These are phyloP conservation scores for Ligustrum vulgare DNA, from an alignment of 257 asterid species.

Conservation along the genomic window DNA sequence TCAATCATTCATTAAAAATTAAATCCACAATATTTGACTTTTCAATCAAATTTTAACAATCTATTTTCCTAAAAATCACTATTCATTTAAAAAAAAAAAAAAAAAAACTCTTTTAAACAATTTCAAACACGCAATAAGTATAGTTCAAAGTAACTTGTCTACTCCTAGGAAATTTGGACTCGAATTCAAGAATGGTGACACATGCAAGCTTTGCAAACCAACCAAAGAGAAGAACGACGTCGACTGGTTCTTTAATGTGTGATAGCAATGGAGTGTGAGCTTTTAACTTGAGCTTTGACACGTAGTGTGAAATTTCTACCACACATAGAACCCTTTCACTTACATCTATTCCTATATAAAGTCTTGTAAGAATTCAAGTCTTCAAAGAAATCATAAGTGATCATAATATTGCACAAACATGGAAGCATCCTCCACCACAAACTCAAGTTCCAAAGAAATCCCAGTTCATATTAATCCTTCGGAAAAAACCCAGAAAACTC, in stretches of 20 bases:
- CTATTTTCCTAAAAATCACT: no score
- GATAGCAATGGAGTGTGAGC: constrained; percentile 17
- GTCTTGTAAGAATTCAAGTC: background rate
- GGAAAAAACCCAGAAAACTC: background rate
- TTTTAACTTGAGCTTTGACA: constrained; percentile 4
- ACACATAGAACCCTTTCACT: background rate
- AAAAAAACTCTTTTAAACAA: no score
- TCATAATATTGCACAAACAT: constrained; percentile 1
- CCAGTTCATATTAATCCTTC: constrained; percentile 3
- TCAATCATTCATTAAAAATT: no score
- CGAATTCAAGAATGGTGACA: constrained; percentile 16
- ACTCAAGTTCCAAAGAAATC: constrained; percentile 9
- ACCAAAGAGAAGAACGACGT: constrained; percentile 18
- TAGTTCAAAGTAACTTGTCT: no score
- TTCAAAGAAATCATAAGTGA: background rate
- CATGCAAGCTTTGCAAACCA: constrained; percentile 42
- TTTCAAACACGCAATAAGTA: no score
- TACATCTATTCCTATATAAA: background rate
- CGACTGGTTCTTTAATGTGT: constrained; percentile 16
- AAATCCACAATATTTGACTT: no score
- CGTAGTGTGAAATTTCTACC: background rate
- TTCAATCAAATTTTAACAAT: no score
- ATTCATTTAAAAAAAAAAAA: no score
- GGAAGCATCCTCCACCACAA: constrained; percentile 19
- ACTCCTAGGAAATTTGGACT: background rate